These are phyloP conservation scores for Trichoderma simmonsii DNA, from an alignment of 2,329 filamentous ascomycete genomes.

Conservation along the genomic window DNA sequence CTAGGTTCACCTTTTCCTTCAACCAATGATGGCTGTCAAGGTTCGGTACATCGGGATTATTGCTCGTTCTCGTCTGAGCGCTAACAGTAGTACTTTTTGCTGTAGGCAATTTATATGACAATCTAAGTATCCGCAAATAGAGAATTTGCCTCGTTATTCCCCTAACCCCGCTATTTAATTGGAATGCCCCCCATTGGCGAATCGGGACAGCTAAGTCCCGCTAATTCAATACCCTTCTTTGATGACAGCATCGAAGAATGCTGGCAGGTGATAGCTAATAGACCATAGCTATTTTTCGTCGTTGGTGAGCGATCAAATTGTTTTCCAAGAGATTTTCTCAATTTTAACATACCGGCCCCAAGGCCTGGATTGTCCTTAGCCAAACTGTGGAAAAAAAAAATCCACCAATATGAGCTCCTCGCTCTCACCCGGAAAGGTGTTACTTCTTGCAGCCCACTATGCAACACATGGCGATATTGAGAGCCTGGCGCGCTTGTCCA, in stretches of 20 bases:
- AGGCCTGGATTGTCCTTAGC: not conserved
- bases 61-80: not conserved
- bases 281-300: not conserved
- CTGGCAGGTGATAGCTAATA: not conserved
- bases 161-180: not conserved
- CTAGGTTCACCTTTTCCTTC: conserved; percentile 18
- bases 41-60: conserved; percentile 14
- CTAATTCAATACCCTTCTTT: conserved; percentile 11
- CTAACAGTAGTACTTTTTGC: not conserved
- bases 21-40: conserved; percentile 8
- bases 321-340: conserved; percentile 12
- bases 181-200: conserved; percentile 8
- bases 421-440: conserved; percentile 64
- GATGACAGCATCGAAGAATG: conserved; percentile 14
- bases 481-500: conserved; percentile 58
- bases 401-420: conserved; percentile 27
- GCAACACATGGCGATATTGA: conserved; percentile 64
- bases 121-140: not conserved
- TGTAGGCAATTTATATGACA: accelerated
- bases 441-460: conserved; percentile 70
- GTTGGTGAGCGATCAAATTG: not conserved
- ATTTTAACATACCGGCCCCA: not conserved
- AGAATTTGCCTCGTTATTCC: not conserved
- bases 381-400: not conserved
- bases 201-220: not conserved